These are phyloP conservation scores for Trichoderma atroviride DNA, from an alignment of 2,329 filamentous ascomycete species.

Conservation along the genomic window DNA sequence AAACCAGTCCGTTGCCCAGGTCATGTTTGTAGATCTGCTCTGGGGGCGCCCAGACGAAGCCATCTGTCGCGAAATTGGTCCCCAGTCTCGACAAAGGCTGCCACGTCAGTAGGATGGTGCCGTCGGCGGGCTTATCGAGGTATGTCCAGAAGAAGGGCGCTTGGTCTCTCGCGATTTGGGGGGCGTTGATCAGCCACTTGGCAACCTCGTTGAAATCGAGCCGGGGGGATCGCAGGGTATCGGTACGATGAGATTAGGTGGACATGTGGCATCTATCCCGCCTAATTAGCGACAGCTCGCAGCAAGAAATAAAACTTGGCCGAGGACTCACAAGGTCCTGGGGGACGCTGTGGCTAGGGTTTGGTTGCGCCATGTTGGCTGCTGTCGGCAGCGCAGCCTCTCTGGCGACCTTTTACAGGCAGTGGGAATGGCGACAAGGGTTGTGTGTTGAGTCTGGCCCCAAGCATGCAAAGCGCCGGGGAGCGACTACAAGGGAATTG, in stretches of 20 bases:
- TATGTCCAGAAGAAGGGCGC: conserved; percentile 94
- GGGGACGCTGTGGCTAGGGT: conserved; percentile 48
- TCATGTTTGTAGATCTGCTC: conserved; percentile 80
- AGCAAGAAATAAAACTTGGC: not conserved
- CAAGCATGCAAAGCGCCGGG: not conserved
- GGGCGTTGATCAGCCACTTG: conserved; percentile 80
- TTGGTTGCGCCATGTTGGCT: conserved; percentile 44
- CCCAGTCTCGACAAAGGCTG: conserved; percentile 74
- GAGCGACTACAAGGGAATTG: not conserved
- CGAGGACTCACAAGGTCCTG: conserved; percentile 45
- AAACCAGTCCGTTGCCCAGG: conserved; percentile 61
- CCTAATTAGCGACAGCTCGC: conserved; percentile 30
- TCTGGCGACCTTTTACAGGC: not conserved
- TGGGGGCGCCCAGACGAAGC: conserved; percentile 84
- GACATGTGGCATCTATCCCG: conserved; percentile 74
- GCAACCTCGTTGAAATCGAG: conserved; percentile 77
- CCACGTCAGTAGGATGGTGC: conserved; percentile 84
- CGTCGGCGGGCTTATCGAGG: conserved; percentile 78
- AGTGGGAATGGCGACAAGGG: conserved; percentile 21
- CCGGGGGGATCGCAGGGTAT: conserved; percentile 72
- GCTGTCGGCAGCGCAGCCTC: conserved; percentile 5
- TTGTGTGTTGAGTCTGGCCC: not conserved
- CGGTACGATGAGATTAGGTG: conserved; percentile 84
- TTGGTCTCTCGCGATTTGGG: conserved; percentile 80
- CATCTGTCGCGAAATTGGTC: conserved; percentile 83